Conservation (phyloP, 2,329 filamentous ascomycete species). For the Fusarium sp. region DNA sequence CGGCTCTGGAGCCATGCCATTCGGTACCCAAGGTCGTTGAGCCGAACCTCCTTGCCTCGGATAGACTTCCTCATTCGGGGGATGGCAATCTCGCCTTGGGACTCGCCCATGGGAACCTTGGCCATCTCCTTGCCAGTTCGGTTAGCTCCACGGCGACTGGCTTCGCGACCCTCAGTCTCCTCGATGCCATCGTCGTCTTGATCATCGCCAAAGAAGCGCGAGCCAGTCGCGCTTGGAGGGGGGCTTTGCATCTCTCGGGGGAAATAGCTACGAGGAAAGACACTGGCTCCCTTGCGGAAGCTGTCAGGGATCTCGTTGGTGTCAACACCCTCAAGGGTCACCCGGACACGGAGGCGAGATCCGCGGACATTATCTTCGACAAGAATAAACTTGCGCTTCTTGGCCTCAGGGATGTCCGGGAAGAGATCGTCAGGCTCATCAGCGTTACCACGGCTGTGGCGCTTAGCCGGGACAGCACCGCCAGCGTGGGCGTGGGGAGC, state of each 20-base stretch:
- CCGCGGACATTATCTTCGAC: conserved; percentile 90
- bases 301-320: conserved; percentile 97
- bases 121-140: conserved; percentile 58
- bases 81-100: conserved; percentile 79
- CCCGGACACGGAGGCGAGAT: conserved; percentile 85
- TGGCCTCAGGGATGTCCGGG: conserved; percentile 87
- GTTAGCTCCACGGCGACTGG: conserved; percentile 51
- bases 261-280: conserved; percentile 92
- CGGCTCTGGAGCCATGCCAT: conserved; percentile 98
- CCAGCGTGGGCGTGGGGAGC: conserved; percentile 52
- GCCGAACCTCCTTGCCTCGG: conserved; percentile 84
- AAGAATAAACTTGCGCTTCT: conserved; percentile 95
- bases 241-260: conserved; percentile 92
- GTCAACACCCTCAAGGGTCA: conserved; percentile 92
- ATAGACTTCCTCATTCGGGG: conserved; percentile 78
- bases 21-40: conserved; percentile 93
- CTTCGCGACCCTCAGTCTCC: conserved; percentile 61
- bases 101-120: conserved; percentile 74
- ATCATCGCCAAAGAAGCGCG: conserved; percentile 79
- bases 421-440: conserved; percentile 80
- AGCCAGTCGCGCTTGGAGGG: conserved; percentile 79
- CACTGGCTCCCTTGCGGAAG: conserved; percentile 89
- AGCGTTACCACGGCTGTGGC: conserved; percentile 58
- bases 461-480: conserved; percentile 52
- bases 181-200: conserved; percentile 66